Evolutionary conservation across 2,329 filamentous ascomycete genomes (phyloP).

Genomic region (Cercospora zeae-maydis): DNA sequence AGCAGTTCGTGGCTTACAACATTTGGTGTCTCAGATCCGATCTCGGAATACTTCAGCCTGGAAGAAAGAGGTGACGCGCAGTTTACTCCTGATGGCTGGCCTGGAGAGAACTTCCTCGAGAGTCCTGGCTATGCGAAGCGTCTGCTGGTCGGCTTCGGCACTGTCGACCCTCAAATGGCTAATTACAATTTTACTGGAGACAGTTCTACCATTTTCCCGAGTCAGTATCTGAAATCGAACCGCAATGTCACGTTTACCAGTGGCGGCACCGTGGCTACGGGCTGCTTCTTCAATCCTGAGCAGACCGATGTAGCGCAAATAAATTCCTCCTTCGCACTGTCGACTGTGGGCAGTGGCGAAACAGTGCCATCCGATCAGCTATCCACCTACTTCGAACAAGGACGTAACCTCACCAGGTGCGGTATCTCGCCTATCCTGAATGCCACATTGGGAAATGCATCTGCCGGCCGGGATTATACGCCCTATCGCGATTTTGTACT

Average conservation of each 20-base stretch:
- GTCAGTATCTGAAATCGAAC: conserved; percentile 43
- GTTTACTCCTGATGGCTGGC: conserved; percentile 60
- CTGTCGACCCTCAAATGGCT: conserved; percentile 55
- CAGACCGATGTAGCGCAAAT: conserved; percentile 41
- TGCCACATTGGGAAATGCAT: conserved; percentile 49
- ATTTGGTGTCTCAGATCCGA: conserved; percentile 44
- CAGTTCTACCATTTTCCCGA: conserved; percentile 50
- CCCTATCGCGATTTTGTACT: conserved; percentile 53
- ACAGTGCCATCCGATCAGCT: conserved; percentile 7
- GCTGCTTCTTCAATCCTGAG: conserved; percentile 53
- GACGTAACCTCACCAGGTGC: conserved; percentile 50
- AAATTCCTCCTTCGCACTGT: conserved; percentile 55
- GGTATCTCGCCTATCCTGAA: conserved; percentile 61
- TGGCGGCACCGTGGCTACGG: conserved; percentile 45
- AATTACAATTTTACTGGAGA: conserved; percentile 56
- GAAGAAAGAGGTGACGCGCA: conserved; percentile 35
- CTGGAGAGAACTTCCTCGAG: conserved; percentile 57
- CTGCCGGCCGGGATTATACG: conserved; percentile 47
- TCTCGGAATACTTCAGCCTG: conserved; percentile 52
- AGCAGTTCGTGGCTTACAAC: conserved; percentile 49
- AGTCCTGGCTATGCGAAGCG: conserved; percentile 50
- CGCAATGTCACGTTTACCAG: conserved; percentile 36
- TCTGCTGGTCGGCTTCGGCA: conserved; percentile 55
- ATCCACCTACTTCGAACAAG: conserved; percentile 17
- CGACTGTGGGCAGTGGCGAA: conserved; percentile 24